Base-by-base conservation (phyloP, 2,329 filamentous ascomycete genomes). In the Scorias spongiosa region DNA sequence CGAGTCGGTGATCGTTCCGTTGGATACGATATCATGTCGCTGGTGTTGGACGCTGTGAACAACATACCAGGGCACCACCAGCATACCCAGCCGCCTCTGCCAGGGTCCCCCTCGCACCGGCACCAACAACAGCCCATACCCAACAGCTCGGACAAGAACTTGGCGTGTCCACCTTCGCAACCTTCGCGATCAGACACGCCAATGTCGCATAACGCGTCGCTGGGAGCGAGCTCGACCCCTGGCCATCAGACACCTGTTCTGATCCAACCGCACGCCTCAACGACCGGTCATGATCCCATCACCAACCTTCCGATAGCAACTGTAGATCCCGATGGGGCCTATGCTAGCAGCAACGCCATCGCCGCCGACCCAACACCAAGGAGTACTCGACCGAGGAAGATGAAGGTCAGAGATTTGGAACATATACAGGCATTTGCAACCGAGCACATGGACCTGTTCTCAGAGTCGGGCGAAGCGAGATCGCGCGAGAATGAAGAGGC, bases 341-440 rank as follows among this genome's bases (percentile, higher is more conserved):
- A 67, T 11, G 60, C 64, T 36, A 69, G 67, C 5, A 65, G 67
- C 18, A 63, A 64, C 40, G 14, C 43, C 18, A 48, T 48, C n/a
- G 40, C 60, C 12, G 51, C 50, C 42, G 51, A 48, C 43, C 58
- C 43, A 28, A 55, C 58, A 11, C 52, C 61, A 11, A 47, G 58
- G 14, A 51, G 57, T 30, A 44, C 57, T 54, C 71, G 75, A 28
- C 73, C 75, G 32, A 70, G 66, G 49, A 70, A 74, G 46, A 84
- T 96, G 57, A 82, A 84, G 59, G 80, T 98, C 38, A 83, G 84
- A 56, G 87, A 94, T 61, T 70, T 98, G 41, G 82, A 81, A 37
- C 91, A 98, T 58, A 89, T 98, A 48, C 84, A 91, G 60, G 86
- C 77, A 58, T 81, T 98, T 49, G 87, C 86, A 20, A 80, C 74